phyloP scores from a whole-genome alignment of 495 filamentous ascomycete species.

The Podospora pseudocomata region DNA sequence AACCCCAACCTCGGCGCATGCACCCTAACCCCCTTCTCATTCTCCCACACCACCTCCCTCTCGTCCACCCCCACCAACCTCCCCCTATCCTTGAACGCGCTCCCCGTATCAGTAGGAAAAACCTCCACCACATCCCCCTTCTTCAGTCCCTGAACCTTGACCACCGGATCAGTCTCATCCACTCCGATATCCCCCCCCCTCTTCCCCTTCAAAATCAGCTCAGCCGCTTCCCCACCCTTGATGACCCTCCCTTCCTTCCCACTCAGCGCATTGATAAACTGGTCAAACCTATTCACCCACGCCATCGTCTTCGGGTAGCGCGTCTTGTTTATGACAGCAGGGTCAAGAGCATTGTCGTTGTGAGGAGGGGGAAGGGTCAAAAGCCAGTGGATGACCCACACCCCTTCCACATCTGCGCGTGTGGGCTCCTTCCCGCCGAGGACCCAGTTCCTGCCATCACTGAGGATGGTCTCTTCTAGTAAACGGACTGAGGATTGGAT shows the following conservation, averaged over 20 bases:
- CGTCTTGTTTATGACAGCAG: slow-evolving; percentile 36
- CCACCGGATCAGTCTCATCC: slow-evolving; percentile 38
- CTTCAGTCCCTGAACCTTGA: slow-evolving; percentile 33
- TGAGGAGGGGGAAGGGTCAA: slow-evolving; percentile 29
- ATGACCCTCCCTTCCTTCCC: slow-evolving; percentile 35
- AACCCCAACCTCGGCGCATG: slow-evolving; percentile 58
- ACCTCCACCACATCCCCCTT: slow-evolving; percentile 50
- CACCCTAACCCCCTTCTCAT: slow-evolving; percentile 43
- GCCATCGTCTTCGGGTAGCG: slow-evolving; percentile 52
- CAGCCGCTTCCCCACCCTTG: slow-evolving; percentile 48
- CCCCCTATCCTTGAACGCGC: slow-evolving; percentile 50
- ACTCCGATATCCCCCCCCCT: slow-evolving; percentile 38
- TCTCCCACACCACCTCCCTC: slow-evolving; percentile 52
- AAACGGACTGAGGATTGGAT: slow-evolving; percentile 42
- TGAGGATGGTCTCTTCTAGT: slow-evolving; percentile 52
- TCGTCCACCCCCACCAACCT: slow-evolving; percentile 44
- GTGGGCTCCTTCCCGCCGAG: slow-evolving; percentile 41
- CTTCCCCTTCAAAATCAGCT: slow-evolving; percentile 31
- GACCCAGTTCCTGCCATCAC: slow-evolving; percentile 58
- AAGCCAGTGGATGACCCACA: slow-evolving; percentile 62
- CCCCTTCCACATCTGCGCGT: slow-evolving; percentile 58
- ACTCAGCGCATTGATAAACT: slow-evolving; percentile 25
- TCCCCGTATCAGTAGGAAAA: slow-evolving; percentile 56
- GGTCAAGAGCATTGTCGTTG: slow-evolving; percentile 41
- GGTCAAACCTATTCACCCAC: slow-evolving; percentile 54